Base-by-base conservation (phyloP, 2,329 filamentous ascomycete species). In the Ophiostoma tasmaniense region DNA sequence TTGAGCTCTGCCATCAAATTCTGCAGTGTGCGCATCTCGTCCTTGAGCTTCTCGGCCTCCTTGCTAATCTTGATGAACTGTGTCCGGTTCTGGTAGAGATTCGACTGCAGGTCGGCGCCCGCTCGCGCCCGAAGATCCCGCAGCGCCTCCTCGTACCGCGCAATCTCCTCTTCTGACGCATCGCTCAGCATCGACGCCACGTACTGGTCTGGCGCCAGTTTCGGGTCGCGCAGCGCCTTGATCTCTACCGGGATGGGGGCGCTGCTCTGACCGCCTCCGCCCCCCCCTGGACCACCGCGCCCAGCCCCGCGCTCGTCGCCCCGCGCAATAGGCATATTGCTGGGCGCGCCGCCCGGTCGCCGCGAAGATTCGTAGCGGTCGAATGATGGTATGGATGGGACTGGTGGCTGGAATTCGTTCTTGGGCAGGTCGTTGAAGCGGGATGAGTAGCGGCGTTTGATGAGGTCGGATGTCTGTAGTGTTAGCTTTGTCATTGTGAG, bases 51-150 rank as follows among this genome's bases (percentile, higher is more conserved):
- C 79, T 99, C 95, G 1, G 96, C 95, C 80, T 99, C 95, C 79
- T 98, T 97, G 77, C 93, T 97, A 78, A 99, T 98, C 79, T 96
- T 96, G 83, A 99, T 98, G 76, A 99, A 99, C 76, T 98, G 95
- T 0, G 92, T 96, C 66, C 95, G 89, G 79, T 99, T 99, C 78
- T 97, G 93, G 79, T 96, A 94, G 66, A 99, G 90, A 79, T 93
- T 98, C 76, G 96, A 92, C 78, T 98, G 94, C 28, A 99, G 83
- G 74, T 98, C 93, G 66, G 88, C 85, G 5, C 90, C 89, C 10
- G 92, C 93, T 69, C 91, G 87, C 73, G 85, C 85, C 78, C 94
- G 94, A 69, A 95, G 83, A 74, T 89, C 90, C 72, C 88, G 88
- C 61, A 97, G 82, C 28, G 88, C 88, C 66, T 86, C 83, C 76